Conservation (phyloP, 441 rosid species). For the Bruguiera hainesii region DNA sequence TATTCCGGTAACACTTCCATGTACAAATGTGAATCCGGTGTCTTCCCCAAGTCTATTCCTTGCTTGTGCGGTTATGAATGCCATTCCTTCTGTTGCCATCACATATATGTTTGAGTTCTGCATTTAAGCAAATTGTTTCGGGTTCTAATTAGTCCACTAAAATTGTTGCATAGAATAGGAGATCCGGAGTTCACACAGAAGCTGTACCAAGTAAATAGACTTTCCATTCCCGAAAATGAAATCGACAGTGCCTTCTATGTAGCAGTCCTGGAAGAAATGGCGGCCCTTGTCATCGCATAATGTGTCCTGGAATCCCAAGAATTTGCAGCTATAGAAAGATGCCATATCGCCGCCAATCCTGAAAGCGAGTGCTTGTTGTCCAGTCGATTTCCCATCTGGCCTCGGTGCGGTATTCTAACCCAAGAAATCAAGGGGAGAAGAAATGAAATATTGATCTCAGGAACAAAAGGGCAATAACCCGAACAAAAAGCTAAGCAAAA, state of each 20-base stretch:
- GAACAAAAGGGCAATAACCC: too few relatives aligned
- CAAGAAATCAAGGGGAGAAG: neutral
- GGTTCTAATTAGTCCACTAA: too few relatives aligned
- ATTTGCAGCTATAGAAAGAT: conserved; percentile 53
- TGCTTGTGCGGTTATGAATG: conserved; percentile 57
- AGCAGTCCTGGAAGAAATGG: conserved; percentile 68
- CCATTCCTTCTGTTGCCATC: conserved; percentile 21
- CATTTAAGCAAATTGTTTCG: neutral
- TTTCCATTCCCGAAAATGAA: conserved; percentile 72
- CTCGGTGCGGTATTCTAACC: conserved; percentile 53
- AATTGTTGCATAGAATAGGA: too few relatives aligned
- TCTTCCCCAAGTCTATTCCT: conserved; percentile 25
- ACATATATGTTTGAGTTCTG: conserved; percentile 39
- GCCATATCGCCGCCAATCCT: conserved; percentile 52
- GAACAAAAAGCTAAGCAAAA: too few relatives aligned
- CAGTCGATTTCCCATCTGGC: conserved; percentile 39
- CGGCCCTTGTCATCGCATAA: conserved; percentile 60
- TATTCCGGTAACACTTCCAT: conserved; percentile 42
- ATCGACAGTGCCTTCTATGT: conserved; percentile 69
- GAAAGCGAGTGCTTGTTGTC: conserved; percentile 60
- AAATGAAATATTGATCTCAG: neutral
- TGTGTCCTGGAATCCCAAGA: conserved; percentile 64
- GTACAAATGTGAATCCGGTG: conserved; percentile 57
- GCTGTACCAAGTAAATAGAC: conserved; percentile 50
- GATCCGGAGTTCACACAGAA: too few relatives aligned